Evolutionary conservation across 257 asterid genomes (phyloP), one percentile per base, ranked within the genome.

Genomic region (Solanum tarapatanum): DNA sequence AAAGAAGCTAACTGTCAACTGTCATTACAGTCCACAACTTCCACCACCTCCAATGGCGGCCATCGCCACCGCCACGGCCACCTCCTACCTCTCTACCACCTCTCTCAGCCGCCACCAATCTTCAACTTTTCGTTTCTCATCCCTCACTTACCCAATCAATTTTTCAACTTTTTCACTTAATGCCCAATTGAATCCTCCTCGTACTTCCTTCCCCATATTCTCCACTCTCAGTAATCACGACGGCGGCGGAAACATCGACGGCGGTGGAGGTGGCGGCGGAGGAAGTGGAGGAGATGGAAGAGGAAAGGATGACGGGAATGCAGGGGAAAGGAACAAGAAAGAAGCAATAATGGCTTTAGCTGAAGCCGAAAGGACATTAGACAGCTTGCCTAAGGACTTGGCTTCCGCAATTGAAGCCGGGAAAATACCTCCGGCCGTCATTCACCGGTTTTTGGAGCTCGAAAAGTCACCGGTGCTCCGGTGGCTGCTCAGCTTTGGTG

Each of bases 291-390:
- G 92, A 0, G 93, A 87, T 0, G 93, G 92, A 0, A 91, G 93
- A 4, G 92, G 85, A 0, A 93, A 48, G 23, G 88, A 87, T 2
- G 93, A 91, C 13, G 98, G 87, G 19, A 97, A 94, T 93, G 98
- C 96, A 37, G 94, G 92, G 83, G 91, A 92, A 68, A 94, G 91
- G 82, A 96, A 96, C 94, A 94, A 48, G 88, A 87, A 89, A 14
- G 98, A 95, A 91, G 95, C 99, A 86, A 55, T 96, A 55, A 86
- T 96, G 94, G 98, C 94, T n/a, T 88, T 96, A 90, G 94, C 92
- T 26, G 96, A 96, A 86, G 96, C 26, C 0, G 98, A 95, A 23
- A 92, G 99, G 89, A 90, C 97, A 39, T 62, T 96, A 84, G 99
- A 96, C 24, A 95, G 92, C 91, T 89, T 96, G 87, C 98, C 99